Base-by-base conservation (phyloP, 2,329 filamentous ascomycete genomes). In the Zopfia rhizophila region DNA sequence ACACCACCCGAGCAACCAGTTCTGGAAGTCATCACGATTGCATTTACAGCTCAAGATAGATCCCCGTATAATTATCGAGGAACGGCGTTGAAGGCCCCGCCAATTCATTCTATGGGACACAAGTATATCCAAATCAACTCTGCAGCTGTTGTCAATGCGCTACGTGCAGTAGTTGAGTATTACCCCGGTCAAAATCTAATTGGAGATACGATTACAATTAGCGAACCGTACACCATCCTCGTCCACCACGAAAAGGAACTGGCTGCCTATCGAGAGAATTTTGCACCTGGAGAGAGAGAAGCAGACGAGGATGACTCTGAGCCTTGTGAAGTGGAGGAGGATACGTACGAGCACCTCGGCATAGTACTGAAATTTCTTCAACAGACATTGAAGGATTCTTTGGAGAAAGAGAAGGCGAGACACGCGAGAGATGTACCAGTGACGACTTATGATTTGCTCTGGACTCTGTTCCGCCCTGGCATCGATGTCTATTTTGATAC, bases 171-270 rank as follows among this genome's bases (percentile, higher is more conserved):
- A 3, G 50, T 53, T 5, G 45, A 53, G 14, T 53, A 53, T 29
- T 53, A 36, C 40, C 50, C 50, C 6, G 45, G 37, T 7, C 45
- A 50, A 22, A 50, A 50, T 22, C 21, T 53, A 10, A 43, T 45
- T 19, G 38, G 30, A 4, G 37, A 48, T 14, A 30, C 40, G 11
- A 46, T 53, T 22, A 48, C 32, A 8, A 46, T 53, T 11, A n/a
- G n/a, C 25, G 38, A 48, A 23, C 51, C 51, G 12, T 55, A 52
- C 23, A 25, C 41, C 1, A 45, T 55, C 23, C 40, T 55, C 3
- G 48, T 47, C 12, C 45, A 52, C 24, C 45, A 52, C 22, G 32
- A 52, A n/a, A 42, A 55, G 18, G 51, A 52, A 21, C 44, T 55
- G 11, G 30, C 17, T 16, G 29, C 31, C 5, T 55, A 48, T 27